Base-by-base conservation (phyloP, 176 grass and related monocot species). In the Themeda triandra region DNA sequence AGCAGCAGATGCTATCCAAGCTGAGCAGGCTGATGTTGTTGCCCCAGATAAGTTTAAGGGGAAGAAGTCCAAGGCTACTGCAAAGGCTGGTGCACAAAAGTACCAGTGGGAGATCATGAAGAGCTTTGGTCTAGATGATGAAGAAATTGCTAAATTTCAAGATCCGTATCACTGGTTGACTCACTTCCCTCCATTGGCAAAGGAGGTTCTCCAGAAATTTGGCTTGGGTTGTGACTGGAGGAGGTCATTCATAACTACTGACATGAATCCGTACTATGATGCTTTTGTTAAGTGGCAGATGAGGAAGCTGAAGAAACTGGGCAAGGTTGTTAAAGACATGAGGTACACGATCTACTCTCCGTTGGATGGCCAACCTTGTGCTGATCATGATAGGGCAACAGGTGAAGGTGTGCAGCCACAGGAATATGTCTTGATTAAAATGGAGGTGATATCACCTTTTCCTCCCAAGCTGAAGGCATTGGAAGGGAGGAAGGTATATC, bases 51-150 rank as follows among this genome's bases (percentile, higher is more conserved):
- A 89, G 75, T 93, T 93, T 39, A 96, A 91, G 66, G 87, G 91
- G 68, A 96, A 93, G 82, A 88, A 85, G 60, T 84, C 89, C 13
- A 96, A 96, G 82, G 91, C 91, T 77, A 82, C 75, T 37, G 74
- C 91, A 31, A 97, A 97, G 76, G 69, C 79, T 66, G 83, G 91
- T 5, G 77, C 59, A 27, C 78, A 91, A 2, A 93, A 93, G 32
- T 93, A 66, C 42, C 89, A 96, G 82, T 96, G 94, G 94, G 91
- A 93, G 70, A 93, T 96, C 66, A 96, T 96, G 94, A 85, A 56
- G 63, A 79, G 84, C 65, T 93, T 89, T 86, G 84, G 82, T 36
- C 69, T 96, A 0, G 41, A 75, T 3, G 89, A 93, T 81, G 78
- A 87, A 63, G 87, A 93, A 45, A 91, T 96, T 59, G 81, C 88